Percentiles rank a stretch among this genome's conserved stretches.
These are phyloP conservation scores for Orbilia javanica DNA, from an alignment of 2,329 filamentous ascomycete species.

Conservation along the genomic window DNA sequence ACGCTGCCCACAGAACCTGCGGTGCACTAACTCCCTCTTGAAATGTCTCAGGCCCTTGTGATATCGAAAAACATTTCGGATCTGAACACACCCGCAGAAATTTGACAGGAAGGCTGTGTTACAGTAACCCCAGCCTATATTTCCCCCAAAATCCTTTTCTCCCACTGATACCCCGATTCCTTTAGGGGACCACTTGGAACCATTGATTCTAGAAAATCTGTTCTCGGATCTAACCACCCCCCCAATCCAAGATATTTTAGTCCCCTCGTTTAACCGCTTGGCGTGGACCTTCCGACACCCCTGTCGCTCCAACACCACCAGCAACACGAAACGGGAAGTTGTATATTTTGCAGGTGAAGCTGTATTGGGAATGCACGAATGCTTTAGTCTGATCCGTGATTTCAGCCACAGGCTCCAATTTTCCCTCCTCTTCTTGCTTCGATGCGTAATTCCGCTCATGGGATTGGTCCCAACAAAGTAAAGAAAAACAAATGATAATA, in stretches of 20 bases:
- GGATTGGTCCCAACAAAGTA: constrained; percentile 14
- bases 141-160: not conserved
- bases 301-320: constrained; percentile 3
- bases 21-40: not conserved
- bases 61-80: constrained; percentile 29
- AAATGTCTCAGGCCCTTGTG: constrained; percentile 28
- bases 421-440: not conserved
- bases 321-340: constrained; percentile 21
- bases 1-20: not conserved
- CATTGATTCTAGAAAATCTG: constrained; percentile 1
- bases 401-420: constrained; percentile 1
- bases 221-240: not conserved
- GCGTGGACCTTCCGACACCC: not conserved
- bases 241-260: constrained; percentile 11
- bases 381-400: constrained; percentile 14
- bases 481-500: not conserved
- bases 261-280: constrained; percentile 22
- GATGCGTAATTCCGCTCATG: not conserved
- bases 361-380: constrained; percentile 7
- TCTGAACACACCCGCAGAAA: constrained; percentile 13
- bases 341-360: constrained; percentile 20
- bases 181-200: too few relatives aligned
- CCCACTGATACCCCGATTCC: not conserved
- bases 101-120: constrained; percentile 12
- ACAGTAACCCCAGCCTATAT: not conserved